phyloP scores from a whole-genome alignment of 768 basidiomycete genomes.

The Boletus subcaerulescens region DNA sequence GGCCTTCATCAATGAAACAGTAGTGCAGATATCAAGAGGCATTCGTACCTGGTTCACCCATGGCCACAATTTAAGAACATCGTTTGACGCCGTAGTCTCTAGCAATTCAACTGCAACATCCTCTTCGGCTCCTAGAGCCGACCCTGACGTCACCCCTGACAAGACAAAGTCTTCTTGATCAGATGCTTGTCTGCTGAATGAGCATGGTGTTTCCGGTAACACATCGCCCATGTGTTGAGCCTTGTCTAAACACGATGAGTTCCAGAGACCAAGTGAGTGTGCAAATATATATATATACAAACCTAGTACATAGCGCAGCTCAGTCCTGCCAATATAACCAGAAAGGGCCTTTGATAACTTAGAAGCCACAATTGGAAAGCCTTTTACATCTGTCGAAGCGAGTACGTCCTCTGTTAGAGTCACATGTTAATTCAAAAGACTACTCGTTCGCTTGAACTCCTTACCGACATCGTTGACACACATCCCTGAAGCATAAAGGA shows the following conservation, averaged over 20 bases:
- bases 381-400: constrained; percentile 73
- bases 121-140: constrained; percentile 60
- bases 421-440: constrained; percentile 1
- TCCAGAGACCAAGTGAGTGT: not conserved
- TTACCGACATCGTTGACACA: constrained; percentile 75
- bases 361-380: constrained; percentile 83
- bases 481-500: constrained; percentile 73
- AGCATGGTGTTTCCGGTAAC: constrained; percentile 62
- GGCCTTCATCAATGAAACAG: not conserved
- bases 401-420: constrained; percentile 60
- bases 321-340: constrained; percentile 87
- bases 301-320: constrained; percentile 87
- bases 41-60: constrained; percentile 88
- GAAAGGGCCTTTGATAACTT: constrained; percentile 58
- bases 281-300: constrained; percentile 5
- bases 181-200: constrained; percentile 53
- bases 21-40: not conserved
- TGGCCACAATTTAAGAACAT: constrained; percentile 70
- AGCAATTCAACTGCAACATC: constrained; percentile 66
- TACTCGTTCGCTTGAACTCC: constrained; percentile 23
- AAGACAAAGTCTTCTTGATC: constrained; percentile 52
- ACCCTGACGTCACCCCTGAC: constrained; percentile 40
- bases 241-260: constrained; percentile 51
- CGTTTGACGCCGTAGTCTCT: constrained; percentile 53
- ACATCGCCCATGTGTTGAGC: constrained; percentile 63